Evolutionary conservation across 1,284 basidiomycete genomes (phyloP).

Genomic region (Dichomitus squalens): DNA sequence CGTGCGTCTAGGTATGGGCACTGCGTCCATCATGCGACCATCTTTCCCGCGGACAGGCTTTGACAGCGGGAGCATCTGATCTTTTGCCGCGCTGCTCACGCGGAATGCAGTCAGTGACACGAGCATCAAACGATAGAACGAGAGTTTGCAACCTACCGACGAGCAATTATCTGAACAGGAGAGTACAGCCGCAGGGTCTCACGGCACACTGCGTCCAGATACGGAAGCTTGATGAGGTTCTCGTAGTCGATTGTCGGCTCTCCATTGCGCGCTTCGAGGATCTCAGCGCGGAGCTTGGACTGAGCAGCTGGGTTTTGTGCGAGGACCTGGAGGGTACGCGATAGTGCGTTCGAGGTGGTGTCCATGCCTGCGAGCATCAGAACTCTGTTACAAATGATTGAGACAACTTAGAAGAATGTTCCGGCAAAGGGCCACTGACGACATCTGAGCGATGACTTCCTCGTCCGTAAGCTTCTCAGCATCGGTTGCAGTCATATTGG

Average conservation of each 20-base stretch:
- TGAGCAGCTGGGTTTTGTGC: constrained; percentile 9
- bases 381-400: constrained; percentile 12
- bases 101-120: background rate
- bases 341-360: constrained; percentile 31
- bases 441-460: constrained; percentile 32
- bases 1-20: constrained; percentile 1
- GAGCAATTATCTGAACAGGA: background rate
- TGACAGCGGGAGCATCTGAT: constrained; percentile 27
- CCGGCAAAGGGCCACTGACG: constrained; percentile 9
- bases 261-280: constrained; percentile 21
- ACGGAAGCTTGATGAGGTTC: constrained; percentile 32
- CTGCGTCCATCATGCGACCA: background rate
- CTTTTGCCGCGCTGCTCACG: constrained; percentile 18
- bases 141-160: constrained; percentile 6
- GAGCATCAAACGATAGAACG: constrained; percentile 14
- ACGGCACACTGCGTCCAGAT: constrained; percentile 36
- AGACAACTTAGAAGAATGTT: background rate
- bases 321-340: constrained; percentile 29
- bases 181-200: constrained; percentile 29
- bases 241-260: constrained; percentile 31
- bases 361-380: constrained; percentile 31
- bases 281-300: constrained; percentile 27
- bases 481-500: constrained; percentile 25
- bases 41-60: constrained; percentile 23
- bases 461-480: constrained; percentile 15